A percentile compares a stretch with the other conserved stretches of the same genome.
Conservation (phyloP, 345 rosid genomes). For the Leavenworthia alabamica region DNA sequence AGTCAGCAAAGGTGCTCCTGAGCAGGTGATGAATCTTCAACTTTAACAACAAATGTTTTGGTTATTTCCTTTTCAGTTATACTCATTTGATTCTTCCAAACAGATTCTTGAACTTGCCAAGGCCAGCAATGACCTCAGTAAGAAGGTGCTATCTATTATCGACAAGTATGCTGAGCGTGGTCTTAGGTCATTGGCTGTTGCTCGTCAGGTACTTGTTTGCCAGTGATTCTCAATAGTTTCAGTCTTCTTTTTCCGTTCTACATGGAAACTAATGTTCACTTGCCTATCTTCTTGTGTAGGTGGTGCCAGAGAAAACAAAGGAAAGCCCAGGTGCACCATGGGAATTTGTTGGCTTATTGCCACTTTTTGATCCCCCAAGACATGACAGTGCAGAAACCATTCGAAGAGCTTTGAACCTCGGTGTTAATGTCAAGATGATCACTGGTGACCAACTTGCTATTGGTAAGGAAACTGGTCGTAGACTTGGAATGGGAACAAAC, state of each 20-base stretch:
- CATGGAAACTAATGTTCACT: neutral
- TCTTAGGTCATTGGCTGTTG: conserved; percentile 87
- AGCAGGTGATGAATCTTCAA: conserved; percentile 46
- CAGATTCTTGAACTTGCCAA: conserved; percentile 74
- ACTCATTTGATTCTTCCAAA: conserved; percentile 11
- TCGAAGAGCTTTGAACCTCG: conserved; percentile 85
- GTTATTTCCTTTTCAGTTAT: neutral
- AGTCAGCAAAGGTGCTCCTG: conserved; percentile 88
- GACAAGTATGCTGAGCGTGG: conserved; percentile 97
- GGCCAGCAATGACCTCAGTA: conserved; percentile 70
- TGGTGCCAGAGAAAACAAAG: conserved; percentile 77
- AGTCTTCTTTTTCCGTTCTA: neutral
- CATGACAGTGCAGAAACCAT: conserved; percentile 99
- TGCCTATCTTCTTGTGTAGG: conserved; percentile 33
- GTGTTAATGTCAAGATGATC: conserved; percentile 96
- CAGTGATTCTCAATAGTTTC: conserved; percentile 6
- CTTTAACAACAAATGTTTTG: neutral
- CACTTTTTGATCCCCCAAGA: conserved; percentile 97
- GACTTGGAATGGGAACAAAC: conserved; percentile 99
- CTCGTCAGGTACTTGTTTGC: conserved; percentile 60
- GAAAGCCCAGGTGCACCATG: conserved; percentile 82
- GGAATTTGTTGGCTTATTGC: conserved; percentile 83
- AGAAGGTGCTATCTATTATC: conserved; percentile 66
- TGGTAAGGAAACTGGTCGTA: conserved; percentile 91
- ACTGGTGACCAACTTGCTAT: conserved; percentile 99